Evolutionary conservation across 2,329 filamentous ascomycete genomes (phyloP).

Genomic region (Aureobasidium uvarum): DNA sequence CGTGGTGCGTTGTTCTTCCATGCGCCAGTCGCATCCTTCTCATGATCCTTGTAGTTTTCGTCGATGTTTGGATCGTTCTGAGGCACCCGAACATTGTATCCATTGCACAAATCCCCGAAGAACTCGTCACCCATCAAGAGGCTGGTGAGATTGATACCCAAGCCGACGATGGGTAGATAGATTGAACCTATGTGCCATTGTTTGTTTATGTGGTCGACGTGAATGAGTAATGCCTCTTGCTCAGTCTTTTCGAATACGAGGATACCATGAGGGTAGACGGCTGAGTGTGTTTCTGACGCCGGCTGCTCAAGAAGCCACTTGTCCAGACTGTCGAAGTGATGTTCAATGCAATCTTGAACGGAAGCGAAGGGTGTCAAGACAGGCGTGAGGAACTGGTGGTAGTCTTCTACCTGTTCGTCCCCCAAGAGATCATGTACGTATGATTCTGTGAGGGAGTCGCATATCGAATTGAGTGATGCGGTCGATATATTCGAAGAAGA

Average conservation of each 20-base stretch:
- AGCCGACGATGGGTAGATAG: neutral
- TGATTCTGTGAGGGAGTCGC: neutral
- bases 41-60: neutral
- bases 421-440: neutral
- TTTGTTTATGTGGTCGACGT: neutral
- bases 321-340: neutral
- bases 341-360: slow-evolving; percentile 1
- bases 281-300: neutral
- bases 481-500: neutral
- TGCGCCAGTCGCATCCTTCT: neutral
- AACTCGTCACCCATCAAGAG: neutral
- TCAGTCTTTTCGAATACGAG: neutral
- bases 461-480: neutral
- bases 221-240: neutral
- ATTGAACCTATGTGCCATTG: slow-evolving; percentile 2
- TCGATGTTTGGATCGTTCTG: slow-evolving; percentile 7
- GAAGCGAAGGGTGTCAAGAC: neutral
- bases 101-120: neutral
- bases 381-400: slow-evolving; percentile 2
- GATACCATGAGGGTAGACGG: slow-evolving; percentile 5
- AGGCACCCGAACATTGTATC: neutral
- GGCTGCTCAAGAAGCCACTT: slow-evolving; percentile 3
- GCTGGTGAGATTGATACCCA: neutral
- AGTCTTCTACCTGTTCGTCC: neutral
- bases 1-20: slow-evolving; percentile 6